Conservation (phyloP, 2,329 filamentous ascomycete genomes). For the Phoma sp. region DNA sequence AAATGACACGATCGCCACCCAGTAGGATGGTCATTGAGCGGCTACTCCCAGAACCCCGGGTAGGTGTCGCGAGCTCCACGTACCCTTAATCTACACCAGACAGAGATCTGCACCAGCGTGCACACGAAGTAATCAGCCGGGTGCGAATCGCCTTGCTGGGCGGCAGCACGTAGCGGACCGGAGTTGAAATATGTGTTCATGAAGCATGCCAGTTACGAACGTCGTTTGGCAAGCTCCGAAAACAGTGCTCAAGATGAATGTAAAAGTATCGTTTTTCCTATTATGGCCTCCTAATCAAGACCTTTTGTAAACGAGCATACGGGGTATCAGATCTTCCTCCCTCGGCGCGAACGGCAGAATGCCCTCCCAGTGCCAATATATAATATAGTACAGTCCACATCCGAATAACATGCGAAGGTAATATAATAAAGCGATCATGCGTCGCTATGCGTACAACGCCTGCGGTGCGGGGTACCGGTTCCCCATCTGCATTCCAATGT, state of each 20-base stretch:
- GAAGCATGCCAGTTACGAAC: not conserved
- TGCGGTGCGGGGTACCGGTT: conserved; percentile 13
- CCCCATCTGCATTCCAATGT: conserved; percentile 9
- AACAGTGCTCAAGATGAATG: not conserved
- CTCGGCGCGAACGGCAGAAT: conserved; percentile 14
- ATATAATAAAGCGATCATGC: conserved; percentile 6
- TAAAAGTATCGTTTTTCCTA: not conserved
- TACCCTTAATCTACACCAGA: conserved; percentile 3
- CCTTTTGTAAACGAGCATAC: conserved; percentile 8
- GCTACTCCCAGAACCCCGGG: conserved; percentile 2
- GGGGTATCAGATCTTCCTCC: conserved; percentile 43
- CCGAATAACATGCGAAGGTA: not conserved
- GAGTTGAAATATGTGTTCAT: not conserved
- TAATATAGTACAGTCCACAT: conserved; percentile 8
- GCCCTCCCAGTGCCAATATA: conserved; percentile 13
- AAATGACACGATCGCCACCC: conserved; percentile 1
- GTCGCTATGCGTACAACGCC: conserved; percentile 4
- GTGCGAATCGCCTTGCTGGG: not conserved
- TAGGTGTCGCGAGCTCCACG: not conserved
- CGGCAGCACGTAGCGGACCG: not conserved
- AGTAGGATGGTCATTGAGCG: not conserved
- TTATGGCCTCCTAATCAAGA: conserved; percentile 4
- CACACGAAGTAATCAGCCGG: not conserved
- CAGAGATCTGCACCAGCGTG: not conserved
- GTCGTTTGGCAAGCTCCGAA: not conserved